Evolutionary conservation across 306 rosid species (phyloP).

Genomic region (Pueraria montana): DNA sequence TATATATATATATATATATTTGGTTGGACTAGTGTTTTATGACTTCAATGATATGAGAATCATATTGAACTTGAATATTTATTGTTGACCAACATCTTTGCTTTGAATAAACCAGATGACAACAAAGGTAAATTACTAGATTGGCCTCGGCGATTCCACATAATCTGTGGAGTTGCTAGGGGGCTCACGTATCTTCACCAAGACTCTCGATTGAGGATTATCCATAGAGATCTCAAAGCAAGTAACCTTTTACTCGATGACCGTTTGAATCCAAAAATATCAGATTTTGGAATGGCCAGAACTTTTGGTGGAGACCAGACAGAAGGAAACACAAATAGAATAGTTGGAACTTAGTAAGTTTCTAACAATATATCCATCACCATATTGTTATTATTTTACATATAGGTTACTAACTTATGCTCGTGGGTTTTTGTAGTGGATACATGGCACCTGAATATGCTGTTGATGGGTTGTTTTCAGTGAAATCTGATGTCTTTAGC

Average conservation of each 20-base stretch:
- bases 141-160: not conserved
- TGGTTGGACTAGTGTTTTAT: too few species aligned
- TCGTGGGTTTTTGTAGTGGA: not conserved
- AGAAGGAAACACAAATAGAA: too few species aligned
- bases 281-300: slow-evolving; percentile 30
- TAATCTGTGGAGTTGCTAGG: slow-evolving; percentile 13
- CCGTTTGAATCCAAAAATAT: slow-evolving; percentile 20
- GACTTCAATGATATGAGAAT: too few species aligned
- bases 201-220: too few species aligned
- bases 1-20: too few species aligned
- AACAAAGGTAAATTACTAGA: not conserved
- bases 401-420: too few species aligned
- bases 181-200: slow-evolving; percentile 9
- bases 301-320: slow-evolving; percentile 25
- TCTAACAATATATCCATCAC: too few species aligned
- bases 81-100: too few species aligned
- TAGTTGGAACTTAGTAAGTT: not conserved
- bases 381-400: too few species aligned
- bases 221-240: too few species aligned
- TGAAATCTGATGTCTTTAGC: slow-evolving; percentile 34
- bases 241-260: slow-evolving; percentile 35
- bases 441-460: slow-evolving; percentile 43
- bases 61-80: too few species aligned
- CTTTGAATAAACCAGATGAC: too few species aligned
- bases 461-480: slow-evolving; percentile 4